Evolutionary conservation across 2,329 filamentous ascomycete genomes (phyloP).

Genomic region (Dendryphion nanum): DNA sequence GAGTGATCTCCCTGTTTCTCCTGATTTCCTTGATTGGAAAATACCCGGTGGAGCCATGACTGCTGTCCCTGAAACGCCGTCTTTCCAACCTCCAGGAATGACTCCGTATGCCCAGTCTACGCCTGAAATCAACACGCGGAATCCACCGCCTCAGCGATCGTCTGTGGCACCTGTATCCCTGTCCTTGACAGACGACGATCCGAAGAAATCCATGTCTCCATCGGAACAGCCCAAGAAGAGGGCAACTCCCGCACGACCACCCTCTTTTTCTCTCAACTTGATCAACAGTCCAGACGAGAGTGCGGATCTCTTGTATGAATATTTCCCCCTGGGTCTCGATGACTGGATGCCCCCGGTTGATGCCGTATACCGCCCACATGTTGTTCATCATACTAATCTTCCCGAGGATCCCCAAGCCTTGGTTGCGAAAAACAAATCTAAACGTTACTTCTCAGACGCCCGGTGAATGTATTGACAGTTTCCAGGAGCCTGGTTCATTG

Average conservation of each 20-base stretch:
- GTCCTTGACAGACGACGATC: constrained; percentile 57
- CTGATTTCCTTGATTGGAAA: constrained; percentile 48
- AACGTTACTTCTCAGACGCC: constrained; percentile 50
- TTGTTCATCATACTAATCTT: constrained; percentile 79
- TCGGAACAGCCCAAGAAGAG: constrained; percentile 33
- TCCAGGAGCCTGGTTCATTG: background rate
- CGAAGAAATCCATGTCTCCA: constrained; percentile 40
- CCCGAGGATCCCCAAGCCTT: constrained; percentile 48
- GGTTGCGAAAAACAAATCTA: constrained; percentile 43
- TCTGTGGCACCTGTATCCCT: constrained; percentile 53
- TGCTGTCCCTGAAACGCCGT: constrained; percentile 41
- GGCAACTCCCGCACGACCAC: constrained; percentile 41
- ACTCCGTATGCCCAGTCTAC: constrained; percentile 53
- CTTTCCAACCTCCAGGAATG: constrained; percentile 30
- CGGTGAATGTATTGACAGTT: constrained; percentile 10
- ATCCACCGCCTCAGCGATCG: constrained; percentile 38
- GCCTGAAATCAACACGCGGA: constrained; percentile 51
- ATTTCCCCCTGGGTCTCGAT: constrained; percentile 86
- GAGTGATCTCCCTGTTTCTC: constrained; percentile 40
- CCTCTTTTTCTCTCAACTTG: constrained; percentile 47
- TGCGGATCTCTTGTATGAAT: constrained; percentile 86
- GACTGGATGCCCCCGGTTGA: constrained; percentile 93
- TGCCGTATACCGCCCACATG: constrained; percentile 85
- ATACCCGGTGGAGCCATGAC: constrained; percentile 43
- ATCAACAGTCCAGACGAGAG: constrained; percentile 69